Conservation (phyloP, 805 yeast genomes). For the Starmerella scarabaei region DNA sequence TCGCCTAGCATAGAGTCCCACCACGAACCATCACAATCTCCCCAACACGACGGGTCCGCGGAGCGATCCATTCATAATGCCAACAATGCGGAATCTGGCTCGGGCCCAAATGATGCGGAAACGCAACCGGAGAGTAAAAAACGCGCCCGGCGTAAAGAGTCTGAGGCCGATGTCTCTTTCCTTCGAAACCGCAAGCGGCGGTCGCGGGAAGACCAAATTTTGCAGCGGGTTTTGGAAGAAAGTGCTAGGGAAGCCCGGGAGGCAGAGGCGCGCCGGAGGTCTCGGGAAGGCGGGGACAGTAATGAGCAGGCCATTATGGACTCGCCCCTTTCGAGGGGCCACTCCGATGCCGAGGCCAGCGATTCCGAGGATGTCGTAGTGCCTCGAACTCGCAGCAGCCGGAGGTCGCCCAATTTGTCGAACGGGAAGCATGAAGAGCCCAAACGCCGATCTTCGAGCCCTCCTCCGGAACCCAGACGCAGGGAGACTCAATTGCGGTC, state of each 20-base stretch:
- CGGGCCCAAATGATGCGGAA: neutral
- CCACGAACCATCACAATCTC: too few relatives aligned
- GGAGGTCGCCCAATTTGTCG: neutral
- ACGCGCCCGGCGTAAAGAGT: constrained; percentile 3
- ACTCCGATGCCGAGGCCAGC: neutral
- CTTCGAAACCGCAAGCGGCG: constrained; percentile 21
- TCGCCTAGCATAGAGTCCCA: too few relatives aligned
- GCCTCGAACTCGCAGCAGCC: too few relatives aligned
- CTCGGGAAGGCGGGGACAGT: constrained; percentile 15
- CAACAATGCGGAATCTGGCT: neutral
- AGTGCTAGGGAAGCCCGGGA: constrained; percentile 27
- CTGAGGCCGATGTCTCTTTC: constrained; percentile 1
- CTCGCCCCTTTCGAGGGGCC: neutral
- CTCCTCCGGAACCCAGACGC: neutral
- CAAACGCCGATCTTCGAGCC: neutral
- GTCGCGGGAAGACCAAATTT: constrained; percentile 30
- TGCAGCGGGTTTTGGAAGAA: constrained; percentile 32
- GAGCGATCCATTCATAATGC: neutral
- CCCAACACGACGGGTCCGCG: neutral
- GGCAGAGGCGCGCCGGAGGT: constrained; percentile 15
- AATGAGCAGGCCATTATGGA: too few relatives aligned
- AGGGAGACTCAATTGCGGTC: too few relatives aligned
- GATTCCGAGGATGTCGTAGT: neutral
- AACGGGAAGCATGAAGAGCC: neutral
- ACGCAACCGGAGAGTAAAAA: neutral